Conservation (phyloP, 306 rosid genomes). For the Castanopsis chinensis region DNA sequence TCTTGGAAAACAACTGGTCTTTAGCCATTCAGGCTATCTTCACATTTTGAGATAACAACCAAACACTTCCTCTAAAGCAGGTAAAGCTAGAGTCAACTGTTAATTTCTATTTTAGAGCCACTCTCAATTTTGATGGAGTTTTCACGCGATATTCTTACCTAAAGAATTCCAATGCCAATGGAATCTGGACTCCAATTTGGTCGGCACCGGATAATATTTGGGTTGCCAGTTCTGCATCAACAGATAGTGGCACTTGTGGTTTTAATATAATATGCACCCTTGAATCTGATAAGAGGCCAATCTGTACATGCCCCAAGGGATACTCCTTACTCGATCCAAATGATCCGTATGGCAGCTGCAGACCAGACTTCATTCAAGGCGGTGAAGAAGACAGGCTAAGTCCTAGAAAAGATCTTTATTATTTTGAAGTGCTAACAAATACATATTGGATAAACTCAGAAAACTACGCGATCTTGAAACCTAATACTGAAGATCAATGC, state of each 20-base stretch:
- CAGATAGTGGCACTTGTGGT: constrained; percentile 37
- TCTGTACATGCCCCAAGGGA: no score
- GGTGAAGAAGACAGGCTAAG: no score
- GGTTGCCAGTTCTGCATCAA: neutral
- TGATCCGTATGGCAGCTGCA: no score
- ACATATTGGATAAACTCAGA: constrained; percentile 36
- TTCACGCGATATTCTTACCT: no score
- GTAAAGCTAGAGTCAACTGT: no score
- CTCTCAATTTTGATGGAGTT: no score
- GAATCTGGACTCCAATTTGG: neutral
- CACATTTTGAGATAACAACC: constrained; percentile 10
- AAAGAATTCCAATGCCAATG: neutral
- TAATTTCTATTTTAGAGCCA: no score
- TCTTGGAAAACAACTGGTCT: constrained; percentile 28
- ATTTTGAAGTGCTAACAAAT: constrained; percentile 2
- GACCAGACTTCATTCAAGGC: no score
- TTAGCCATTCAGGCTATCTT: constrained; percentile 27
- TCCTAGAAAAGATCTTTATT: constrained; percentile 13
- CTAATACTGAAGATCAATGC: constrained; percentile 34
- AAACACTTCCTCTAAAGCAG: no score
- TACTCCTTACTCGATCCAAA: no score
- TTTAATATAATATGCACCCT: no score
- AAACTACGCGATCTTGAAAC: constrained; percentile 2
- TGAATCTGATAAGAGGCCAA: no score
- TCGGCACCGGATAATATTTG: constrained; percentile 5